Percentiles rank a stretch among this genome's conserved stretches.
These are phyloP conservation scores for Ampelocalamus luodianensis DNA, from an alignment of 176 grass and related monocot genomes.

Conservation along the genomic window DNA sequence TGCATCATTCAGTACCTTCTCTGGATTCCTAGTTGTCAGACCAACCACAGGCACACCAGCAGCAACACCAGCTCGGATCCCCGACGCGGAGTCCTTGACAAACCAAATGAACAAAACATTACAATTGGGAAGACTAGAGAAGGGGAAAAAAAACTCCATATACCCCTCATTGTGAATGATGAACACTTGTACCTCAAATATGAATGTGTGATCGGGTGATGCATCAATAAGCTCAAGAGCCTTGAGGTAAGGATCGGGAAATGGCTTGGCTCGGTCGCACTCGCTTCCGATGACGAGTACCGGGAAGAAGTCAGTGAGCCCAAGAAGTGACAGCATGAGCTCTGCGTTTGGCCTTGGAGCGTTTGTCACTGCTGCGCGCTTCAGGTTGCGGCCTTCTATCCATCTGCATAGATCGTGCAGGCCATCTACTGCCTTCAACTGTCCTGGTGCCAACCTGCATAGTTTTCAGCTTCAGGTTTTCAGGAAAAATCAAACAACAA, in stretches of 20 bases:
- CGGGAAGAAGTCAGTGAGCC: slow-evolving; percentile 72
- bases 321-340: slow-evolving; percentile 64
- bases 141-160: background rate
- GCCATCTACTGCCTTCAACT: slow-evolving; percentile 61
- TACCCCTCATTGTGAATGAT: too few relatives aligned
- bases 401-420: slow-evolving; percentile 68
- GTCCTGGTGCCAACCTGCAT: slow-evolving; percentile 52
- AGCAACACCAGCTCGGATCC: slow-evolving; percentile 68
- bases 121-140: background rate
- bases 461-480: slow-evolving; percentile 25
- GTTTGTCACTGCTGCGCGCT: slow-evolving; percentile 74
- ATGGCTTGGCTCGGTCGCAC: slow-evolving; percentile 78
- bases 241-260: slow-evolving; percentile 77
- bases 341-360: slow-evolving; percentile 75
- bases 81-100: slow-evolving; percentile 74
- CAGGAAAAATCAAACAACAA: background rate
- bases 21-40: slow-evolving; percentile 70
- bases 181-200: slow-evolving; percentile 64
- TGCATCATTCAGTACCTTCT: slow-evolving; percentile 59
- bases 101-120: background rate
- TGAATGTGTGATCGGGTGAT: slow-evolving; percentile 68
- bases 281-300: slow-evolving; percentile 67
- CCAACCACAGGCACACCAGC: slow-evolving; percentile 77
- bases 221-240: slow-evolving; percentile 63
- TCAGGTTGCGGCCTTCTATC: slow-evolving; percentile 58